These are phyloP conservation scores for Nephelium lappaceum DNA, from an alignment of 345 rosid genomes.

Conservation along the genomic window DNA sequence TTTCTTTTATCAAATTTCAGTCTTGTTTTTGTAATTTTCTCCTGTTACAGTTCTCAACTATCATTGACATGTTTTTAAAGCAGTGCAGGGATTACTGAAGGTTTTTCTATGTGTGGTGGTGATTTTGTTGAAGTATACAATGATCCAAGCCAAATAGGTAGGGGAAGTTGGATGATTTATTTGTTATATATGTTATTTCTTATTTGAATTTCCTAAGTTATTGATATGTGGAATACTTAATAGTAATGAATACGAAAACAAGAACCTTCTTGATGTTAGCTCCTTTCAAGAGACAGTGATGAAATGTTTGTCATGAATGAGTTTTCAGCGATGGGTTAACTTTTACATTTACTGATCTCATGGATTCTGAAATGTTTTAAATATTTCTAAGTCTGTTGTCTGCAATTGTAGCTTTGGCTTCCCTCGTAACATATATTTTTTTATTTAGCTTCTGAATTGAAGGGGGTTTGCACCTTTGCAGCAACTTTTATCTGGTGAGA, in stretches of 20 bases:
- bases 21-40: neutral
- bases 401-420: neutral
- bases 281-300: neutral
- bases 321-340: neutral
- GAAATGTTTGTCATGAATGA: neutral
- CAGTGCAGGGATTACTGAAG: constrained; percentile 99
- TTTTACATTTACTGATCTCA: neutral
- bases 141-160: constrained; percentile 86
- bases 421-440: neutral
- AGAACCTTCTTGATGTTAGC: neutral
- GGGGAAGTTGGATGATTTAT: constrained; percentile 18
- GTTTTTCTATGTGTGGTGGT: constrained; percentile 99
- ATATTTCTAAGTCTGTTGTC: neutral
- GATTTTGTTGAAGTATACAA: constrained; percentile 95
- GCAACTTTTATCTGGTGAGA: neutral
- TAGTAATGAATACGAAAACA: neutral
- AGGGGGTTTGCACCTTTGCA: neutral
- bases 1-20: neutral
- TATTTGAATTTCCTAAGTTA: neutral
- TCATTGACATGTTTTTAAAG: constrained; percentile 24
- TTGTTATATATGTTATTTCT: constrained; percentile 10
- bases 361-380: neutral
- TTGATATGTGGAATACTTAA: constrained; percentile 4
- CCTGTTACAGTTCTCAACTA: neutral
- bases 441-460: neutral